These are phyloP conservation scores for Heliocybe sulcata DNA, from an alignment of 1,284 basidiomycete genomes.

Conservation along the genomic window DNA sequence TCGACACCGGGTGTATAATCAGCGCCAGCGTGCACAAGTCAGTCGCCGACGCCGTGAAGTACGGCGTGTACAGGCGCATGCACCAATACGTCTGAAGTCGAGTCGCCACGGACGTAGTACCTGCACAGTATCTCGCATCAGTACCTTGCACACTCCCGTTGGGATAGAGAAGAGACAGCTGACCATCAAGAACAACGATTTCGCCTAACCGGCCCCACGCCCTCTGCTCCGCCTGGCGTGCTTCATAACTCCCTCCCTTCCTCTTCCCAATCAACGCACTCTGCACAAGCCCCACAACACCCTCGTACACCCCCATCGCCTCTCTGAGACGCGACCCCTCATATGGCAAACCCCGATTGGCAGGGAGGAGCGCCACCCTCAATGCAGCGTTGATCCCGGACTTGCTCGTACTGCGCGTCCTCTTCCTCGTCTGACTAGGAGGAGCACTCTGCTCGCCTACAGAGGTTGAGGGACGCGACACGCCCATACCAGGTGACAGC, in stretches of 20 bases:
- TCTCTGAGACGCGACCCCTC: conserved; percentile 30
- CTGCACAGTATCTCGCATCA: conserved; percentile 14
- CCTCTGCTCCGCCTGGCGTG: conserved; percentile 36
- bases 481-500: conserved; percentile 13
- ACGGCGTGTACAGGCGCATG: conserved; percentile 34
- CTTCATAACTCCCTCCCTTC: conserved; percentile 26
- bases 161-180: conserved; percentile 8
- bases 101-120: conserved; percentile 29
- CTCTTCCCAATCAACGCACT: conserved; percentile 20
- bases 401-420: background rate
- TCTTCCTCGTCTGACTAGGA: background rate
- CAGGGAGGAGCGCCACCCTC: conserved; percentile 23
- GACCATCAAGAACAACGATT: conserved; percentile 36
- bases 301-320: conserved; percentile 33
- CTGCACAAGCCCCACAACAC: conserved; percentile 31
- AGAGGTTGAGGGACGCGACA: background rate
- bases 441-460: background rate
- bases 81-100: conserved; percentile 44
- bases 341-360: conserved; percentile 24
- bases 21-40: conserved; percentile 55
- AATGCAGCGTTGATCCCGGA: conserved; percentile 17
- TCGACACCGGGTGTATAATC: conserved; percentile 35
- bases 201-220: conserved; percentile 51
- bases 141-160: background rate
- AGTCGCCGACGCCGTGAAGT: conserved; percentile 29